Conservation (phyloP, 306 rosid species). For the Glycine soja region DNA sequence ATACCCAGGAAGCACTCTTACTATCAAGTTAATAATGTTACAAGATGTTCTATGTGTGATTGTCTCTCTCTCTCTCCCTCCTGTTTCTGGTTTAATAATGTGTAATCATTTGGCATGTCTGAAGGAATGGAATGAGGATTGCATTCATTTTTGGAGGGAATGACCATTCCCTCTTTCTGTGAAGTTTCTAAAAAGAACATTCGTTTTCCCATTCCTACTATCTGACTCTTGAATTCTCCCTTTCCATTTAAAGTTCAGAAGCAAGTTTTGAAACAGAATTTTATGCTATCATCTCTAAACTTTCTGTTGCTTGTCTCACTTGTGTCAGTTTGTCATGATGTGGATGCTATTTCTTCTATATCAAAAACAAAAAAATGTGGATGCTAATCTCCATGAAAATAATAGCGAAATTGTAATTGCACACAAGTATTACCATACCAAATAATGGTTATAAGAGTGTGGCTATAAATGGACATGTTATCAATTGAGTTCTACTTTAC, state of each 20-base stretch:
- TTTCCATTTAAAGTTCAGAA: background rate
- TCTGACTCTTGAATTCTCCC: slow-evolving; percentile 14
- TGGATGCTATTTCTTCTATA: background rate
- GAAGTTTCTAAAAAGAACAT: background rate
- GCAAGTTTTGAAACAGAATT: background rate
- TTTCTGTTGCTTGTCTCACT: background rate
- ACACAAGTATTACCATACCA: background rate
- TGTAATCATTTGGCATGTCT: background rate
- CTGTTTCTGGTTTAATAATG: background rate
- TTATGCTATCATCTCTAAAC: slow-evolving; percentile 2
- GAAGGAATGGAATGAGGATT: background rate
- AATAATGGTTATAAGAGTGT: slow-evolving; percentile 18
- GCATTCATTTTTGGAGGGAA: slow-evolving; percentile 12
- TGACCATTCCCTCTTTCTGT: background rate
- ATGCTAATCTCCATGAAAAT: slow-evolving; percentile 15
- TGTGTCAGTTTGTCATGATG: background rate
- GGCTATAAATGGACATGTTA: slow-evolving; percentile 11
- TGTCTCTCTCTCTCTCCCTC: background rate
- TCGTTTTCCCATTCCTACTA: slow-evolving; percentile 5
- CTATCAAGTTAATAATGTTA: background rate
- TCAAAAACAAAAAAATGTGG: background rate
- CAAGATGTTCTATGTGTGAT: background rate
- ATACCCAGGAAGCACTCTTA: slow-evolving; percentile 6
- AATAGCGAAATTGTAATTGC: slow-evolving; percentile 1
- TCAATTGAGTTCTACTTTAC: slow-evolving; percentile 21